Base-by-base conservation (phyloP, 2,329 filamentous ascomycete species). In the Botrytis tulipae region DNA sequence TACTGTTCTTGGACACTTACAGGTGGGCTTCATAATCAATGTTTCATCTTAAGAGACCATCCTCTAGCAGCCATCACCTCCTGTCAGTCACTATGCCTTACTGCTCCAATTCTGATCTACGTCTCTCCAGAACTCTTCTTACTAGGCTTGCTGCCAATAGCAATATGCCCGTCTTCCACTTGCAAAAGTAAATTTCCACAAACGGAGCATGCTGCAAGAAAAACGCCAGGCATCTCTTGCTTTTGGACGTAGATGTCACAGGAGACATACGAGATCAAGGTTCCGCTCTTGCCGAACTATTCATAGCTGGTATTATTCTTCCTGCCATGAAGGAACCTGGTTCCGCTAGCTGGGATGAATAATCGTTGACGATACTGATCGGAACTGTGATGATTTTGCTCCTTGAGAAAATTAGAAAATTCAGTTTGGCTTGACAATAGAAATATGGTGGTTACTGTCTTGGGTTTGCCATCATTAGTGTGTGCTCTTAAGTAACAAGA, bases 401-500 rank as follows among this genome's bases (percentile, higher is more conserved):
- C 74, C 75, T 16, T n/a, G 25, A 35, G 32, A 12, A 60, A 37
- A n/a, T 35, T 16, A 35, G 32, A 12, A 60, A 37, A n/a, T 35
- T 16, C 40, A 70, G 35, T n/a, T 35, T 16, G 73, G 71, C 20
- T 73, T 77, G 20, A 29, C 3, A 74, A 74, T 81, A 22, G 72
- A 74, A 62, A 25, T n/a, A 76, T 1, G 76, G 74, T 25, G 76
- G 74, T 16, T 79, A 79, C 71, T 70, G 78, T 51, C 54, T 81
- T 6, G 78, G 81, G n/a, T 74, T 80, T 48, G 65, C 75, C 20
- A 76, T 82, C 29, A 78, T 79, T 69, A 75, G 78, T 25, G 68
- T 51, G 3, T 66, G 6, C 20, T 3, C 12, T 8, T 35, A 37
- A 46, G 18, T 25, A 32, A 7, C 20, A 18, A 32, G 16, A 12